Conservation (phyloP, 2,329 filamentous ascomycete genomes). For the Calonectria pteridis region DNA sequence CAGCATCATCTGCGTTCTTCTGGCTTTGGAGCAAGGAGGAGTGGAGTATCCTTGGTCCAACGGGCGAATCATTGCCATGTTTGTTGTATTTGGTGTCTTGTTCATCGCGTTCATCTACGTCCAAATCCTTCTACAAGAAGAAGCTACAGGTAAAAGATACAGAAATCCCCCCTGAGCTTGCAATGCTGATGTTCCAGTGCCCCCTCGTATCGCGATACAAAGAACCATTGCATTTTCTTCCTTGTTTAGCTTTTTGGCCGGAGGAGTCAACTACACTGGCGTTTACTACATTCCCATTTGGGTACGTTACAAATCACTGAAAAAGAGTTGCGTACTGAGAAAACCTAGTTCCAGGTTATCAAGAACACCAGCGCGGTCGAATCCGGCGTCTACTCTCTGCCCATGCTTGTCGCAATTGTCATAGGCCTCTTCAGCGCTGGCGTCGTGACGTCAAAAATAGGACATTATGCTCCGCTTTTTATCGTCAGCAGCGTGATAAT, state of each 20-base stretch:
- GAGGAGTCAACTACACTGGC: conserved; percentile 17
- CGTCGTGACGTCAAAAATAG: not conserved
- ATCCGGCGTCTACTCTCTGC: conserved; percentile 16
- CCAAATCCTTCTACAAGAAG: conserved; percentile 22
- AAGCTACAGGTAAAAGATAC: conserved; percentile 15
- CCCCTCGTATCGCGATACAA: conserved; percentile 15
- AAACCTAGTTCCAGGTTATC: conserved; percentile 5
- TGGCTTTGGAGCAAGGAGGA: not conserved
- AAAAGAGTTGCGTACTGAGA: not conserved
- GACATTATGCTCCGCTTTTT: conserved; percentile 16
- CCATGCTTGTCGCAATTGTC: conserved; percentile 10
- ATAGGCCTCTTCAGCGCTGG: conserved; percentile 9
- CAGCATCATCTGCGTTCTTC: not conserved
- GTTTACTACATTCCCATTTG: conserved; percentile 25
- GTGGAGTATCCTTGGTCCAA: conserved; percentile 3
- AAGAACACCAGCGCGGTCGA: conserved; percentile 3
- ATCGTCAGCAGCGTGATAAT: conserved; percentile 7
- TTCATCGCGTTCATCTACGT: conserved; percentile 15
- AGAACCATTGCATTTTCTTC: conserved; percentile 20
- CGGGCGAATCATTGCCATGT: conserved; percentile 23
- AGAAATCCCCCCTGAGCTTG: not conserved
- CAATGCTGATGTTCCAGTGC: not conserved
- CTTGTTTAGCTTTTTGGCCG: conserved; percentile 12
- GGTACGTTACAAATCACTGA: not conserved
- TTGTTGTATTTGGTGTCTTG: conserved; percentile 24